Base-by-base conservation (phyloP, 2,329 filamentous ascomycete species). In the Colletotrichum liaoningense region DNA sequence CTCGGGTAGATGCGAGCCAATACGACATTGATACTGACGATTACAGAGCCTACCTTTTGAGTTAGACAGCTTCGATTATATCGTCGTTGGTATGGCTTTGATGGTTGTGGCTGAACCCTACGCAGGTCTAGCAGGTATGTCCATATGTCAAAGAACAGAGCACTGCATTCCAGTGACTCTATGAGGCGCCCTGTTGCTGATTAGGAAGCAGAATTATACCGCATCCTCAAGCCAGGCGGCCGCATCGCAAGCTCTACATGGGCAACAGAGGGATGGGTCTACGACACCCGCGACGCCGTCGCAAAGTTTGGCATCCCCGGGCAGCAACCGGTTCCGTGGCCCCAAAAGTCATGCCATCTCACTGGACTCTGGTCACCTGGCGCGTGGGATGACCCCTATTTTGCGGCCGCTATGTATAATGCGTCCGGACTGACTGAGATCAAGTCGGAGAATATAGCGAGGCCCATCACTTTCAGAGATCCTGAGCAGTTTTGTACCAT, bases 61-160 rank as follows among this genome's bases (percentile, higher is more conserved):
- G 12, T 57, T 33, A 9, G 57, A 69, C 26, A 69, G 28, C 19
- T 69, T 69, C 19, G 67, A 69, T 12, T 64, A 46, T 16, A n/a
- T 69, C 3, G 26, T 69, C 1, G 59, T 63, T 8, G 67, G 58
- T 8, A 56, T 63, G 58, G 67, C 67, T 1, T 12, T 69, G 16
- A 69, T 64, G 65, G 57, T 57, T 1, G 66, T 69, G 3, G 66
- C 66, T 5, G 66, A 69, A 24, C 66, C 66, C 0, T 69, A 69
- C 26, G 42, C 33, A 11, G 66, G 46, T 2, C 58, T 69, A 28
- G 22, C 66, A 24, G 66, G 66, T 69, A 56, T 26, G 19, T 12
- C 6, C 5, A 2, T 8, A 28, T 14, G 5, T 0, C 14, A 16
- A 0, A 0, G 26, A 5, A 28, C 26, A 28, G 26, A 28, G 1